Evolutionary conservation across 2,329 filamentous ascomycete genomes (phyloP), one percentile per base, ranked within the genome.

Genomic region (Berkeleyomyces basicola): DNA sequence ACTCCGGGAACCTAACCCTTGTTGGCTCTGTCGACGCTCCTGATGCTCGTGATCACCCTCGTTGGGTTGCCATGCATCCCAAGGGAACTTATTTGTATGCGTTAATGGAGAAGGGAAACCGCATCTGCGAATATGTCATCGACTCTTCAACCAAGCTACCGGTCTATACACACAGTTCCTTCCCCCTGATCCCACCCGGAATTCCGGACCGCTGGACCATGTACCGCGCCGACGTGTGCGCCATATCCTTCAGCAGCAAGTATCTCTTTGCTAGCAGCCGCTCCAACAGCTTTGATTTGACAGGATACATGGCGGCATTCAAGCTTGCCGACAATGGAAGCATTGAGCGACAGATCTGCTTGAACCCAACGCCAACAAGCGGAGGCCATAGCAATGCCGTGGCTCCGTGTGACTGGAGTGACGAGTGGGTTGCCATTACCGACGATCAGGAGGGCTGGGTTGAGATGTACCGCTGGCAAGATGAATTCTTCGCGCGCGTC

Each of bases 311-410:
- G 62, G 83, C 88, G 4, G 89, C 86, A 0, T 95, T 95, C 74
- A 82, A 81, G 69, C 79, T 95, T 58, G 78, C 79, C 2, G 78
- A 82, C 1, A 79, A 77, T 46, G 90, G 90, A 1, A 81, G 81
- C 66, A 85, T 95, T 63, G 86, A 91, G 76, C 75, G 79, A 51
- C 89, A 93, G 76, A 81, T 95, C 58, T 89, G 83, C 70, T 77
- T 95, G 58, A 88, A 89, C 70, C 88, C 90, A 0, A 95, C 90
- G 2, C 87, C 88, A 1, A 95, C 88, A 2, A 91, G 87, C 70
- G 90, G 90, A 55, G 90, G 90, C 0, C 90, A 95, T 73, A 90
- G 86, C 65, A 95, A 95, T 70, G 90, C 90, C 0, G 87, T 95
- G n/a, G 81, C 82, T 63, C 89, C 89, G 0, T 90, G 87, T 70